Conservation (phyloP, 441 rosid species). For the Codiaeum variegatum region DNA sequence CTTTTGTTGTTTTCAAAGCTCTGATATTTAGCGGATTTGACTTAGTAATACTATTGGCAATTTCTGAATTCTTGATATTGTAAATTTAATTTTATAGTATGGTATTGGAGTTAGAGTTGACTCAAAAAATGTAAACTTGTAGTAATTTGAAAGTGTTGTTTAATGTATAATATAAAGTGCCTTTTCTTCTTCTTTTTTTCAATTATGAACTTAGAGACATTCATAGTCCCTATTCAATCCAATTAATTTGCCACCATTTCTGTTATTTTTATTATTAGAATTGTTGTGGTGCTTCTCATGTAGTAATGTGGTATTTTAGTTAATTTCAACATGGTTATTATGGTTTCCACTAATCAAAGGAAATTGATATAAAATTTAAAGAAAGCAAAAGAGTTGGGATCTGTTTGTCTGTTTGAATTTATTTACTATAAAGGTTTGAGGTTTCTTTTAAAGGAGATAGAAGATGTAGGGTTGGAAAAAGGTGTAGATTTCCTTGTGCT, state of each 20-base stretch:
- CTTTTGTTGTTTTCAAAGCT: too few species aligned
- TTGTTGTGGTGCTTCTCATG: too few species aligned
- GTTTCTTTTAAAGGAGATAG: conserved; percentile 17
- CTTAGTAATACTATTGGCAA: too few species aligned
- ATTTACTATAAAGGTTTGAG: not conserved
- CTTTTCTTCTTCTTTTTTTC: not conserved
- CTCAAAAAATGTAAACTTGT: too few species aligned
- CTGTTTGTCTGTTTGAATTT: conserved; percentile 24
- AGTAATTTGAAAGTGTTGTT: too few species aligned
- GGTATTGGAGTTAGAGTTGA: too few species aligned
- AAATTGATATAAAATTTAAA: conserved; percentile 13
- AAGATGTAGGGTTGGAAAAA: conserved; percentile 25
- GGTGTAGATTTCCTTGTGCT: conserved; percentile 41
- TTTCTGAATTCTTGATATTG: too few species aligned
- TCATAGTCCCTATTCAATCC: conserved; percentile 15
- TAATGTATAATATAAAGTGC: not conserved
- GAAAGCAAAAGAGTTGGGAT: conserved; percentile 28
- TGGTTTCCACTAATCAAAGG: conserved; percentile 18
- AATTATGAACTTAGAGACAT: conserved; percentile 13
- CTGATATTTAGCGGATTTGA: too few species aligned
- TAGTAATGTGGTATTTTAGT: too few species aligned
- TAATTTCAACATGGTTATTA: conserved; percentile 14
- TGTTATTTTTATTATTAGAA: too few species aligned
- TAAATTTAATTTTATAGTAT: too few species aligned
- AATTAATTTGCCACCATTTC: conserved; percentile 10